Base-by-base conservation (phyloP, 1,139 yeast species). In the Barnettozyma hawaiiensis region DNA sequence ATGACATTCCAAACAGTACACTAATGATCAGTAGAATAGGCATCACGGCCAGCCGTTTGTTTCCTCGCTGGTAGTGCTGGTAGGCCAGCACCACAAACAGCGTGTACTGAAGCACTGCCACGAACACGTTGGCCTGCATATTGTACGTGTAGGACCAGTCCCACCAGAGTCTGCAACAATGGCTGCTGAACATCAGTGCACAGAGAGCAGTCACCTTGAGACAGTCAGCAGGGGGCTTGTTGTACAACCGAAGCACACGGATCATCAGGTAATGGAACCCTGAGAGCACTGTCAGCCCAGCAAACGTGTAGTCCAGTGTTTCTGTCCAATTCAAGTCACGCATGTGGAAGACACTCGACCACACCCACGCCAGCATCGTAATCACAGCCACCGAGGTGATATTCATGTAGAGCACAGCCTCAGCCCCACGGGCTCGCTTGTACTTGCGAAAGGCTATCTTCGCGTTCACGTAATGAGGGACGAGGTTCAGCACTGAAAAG, bases 71-170 rank as follows among this genome's bases (percentile, higher is more conserved):
- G 42, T 58, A 65, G 44, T 66, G 67, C 35, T 50, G 55, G 31
- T 50, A 56, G 1, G 66, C 58, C n/a, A 65, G 47, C 1, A 57
- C 29, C 1, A 70, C 31, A 16, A 67, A 48, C 24, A 66, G 40
- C 2, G 74, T 51, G 61, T 89, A 85, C 55, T 90, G 97, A 5
- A 81, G 50, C 3, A 87, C 47, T 0, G 97, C 98, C 42, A 87
- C 74, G 2, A 74, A 62, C 2, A 92, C 81, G 56, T 94, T 92
- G 24, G 95, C 96, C 54, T 78, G 74, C 97, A 92, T 92, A 65
- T 92, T 92, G 63, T 92, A 92, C 1, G 95, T 81, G 63, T 92
- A 92, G 49, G 89, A 84, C 90, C 97, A 92, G 54, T 81, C 83
- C 12, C 76, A 61, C 31, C 81, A 71, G 37, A 92, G 68, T 48